Evolutionary conservation across 495 filamentous ascomycete species (phyloP), one percentile per base, ranked within the genome.

Genomic region (Aspergillus funiculosus): DNA sequence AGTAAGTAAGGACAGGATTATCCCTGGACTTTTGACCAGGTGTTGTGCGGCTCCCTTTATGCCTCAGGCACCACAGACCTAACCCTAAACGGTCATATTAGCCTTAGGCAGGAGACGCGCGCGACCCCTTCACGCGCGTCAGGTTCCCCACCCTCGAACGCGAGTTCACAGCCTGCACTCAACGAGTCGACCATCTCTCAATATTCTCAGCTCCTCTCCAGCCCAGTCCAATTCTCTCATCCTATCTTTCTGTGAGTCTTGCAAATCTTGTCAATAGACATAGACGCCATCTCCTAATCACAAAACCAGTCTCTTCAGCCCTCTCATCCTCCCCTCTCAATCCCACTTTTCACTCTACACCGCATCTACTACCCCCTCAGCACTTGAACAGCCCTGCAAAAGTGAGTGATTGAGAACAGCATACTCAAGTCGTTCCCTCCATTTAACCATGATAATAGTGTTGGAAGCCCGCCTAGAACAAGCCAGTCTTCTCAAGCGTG

Each of bases 391-490:
- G 39, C 41, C 56, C 49, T 46, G 54, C 66, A 69, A 60, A 39
- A 71, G 68, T 71, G 40, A 61, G 67, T 62, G 15, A 18, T 36
- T 15, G 19, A 30, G 13, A 30, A n/a, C 27, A 28, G 2, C 9
- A 25, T 19, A 19, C 38, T 10, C 9, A 9, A 3, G 30, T 28
- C 10, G 40, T 11, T 8, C 11, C 11, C n/a, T 10, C 2, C 8
- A 22, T 43, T 44, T 62, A 39, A 62, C 48, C 24, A 37, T 29
- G 14, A 14, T 21, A 44, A 41, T 58, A 87, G 84, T 98, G 92
- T 79, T 98, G 70, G 92, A 98, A 78, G 92, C 92, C 76, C 83
- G 91, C 56, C 74, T 98, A 64, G 89, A 95, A 64, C 89, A 96
- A 76, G 92, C 92, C 18, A 76, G 79, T 62, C 80, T 96, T 56